phyloP scores from a whole-genome alignment of 148 eudicot species.

The Chenopodium album region DNA sequence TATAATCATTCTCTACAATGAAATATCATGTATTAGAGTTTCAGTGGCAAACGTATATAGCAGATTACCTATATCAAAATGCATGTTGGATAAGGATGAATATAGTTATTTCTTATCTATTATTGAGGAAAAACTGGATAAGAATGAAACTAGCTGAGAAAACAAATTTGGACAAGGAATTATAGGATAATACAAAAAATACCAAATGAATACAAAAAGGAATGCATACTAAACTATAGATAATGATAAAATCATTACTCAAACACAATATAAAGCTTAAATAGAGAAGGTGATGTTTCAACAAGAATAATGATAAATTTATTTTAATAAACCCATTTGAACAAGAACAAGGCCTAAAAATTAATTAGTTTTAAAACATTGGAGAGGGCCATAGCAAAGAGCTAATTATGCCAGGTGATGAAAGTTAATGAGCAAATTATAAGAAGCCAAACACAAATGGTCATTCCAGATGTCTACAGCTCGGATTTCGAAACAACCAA shows the following conservation, averaged over 20 bases:
- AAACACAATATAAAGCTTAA: constrained; percentile 7
- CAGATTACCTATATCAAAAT: background rate
- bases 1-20: too few relatives aligned
- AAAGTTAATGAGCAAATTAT: background rate
- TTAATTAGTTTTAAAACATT: background rate
- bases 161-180: background rate
- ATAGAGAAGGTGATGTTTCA: background rate
- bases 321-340: background rate
- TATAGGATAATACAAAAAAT: background rate
- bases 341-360: background rate
- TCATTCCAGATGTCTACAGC: constrained; percentile 20
- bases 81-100: background rate
- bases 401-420: background rate
- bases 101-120: background rate
- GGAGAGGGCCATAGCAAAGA: background rate
- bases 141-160: background rate
- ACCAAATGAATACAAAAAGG: constrained; percentile 4
- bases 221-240: background rate
- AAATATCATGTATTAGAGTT: too few relatives aligned
- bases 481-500: background rate
- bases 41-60: background rate
- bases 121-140: constrained; percentile 1
- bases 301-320: background rate
- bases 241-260: constrained; percentile 21
- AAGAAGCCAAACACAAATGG: background rate